Base-by-base conservation (phyloP, 371 early-diverging fungal species). In the Parasitella parasitica region DNA sequence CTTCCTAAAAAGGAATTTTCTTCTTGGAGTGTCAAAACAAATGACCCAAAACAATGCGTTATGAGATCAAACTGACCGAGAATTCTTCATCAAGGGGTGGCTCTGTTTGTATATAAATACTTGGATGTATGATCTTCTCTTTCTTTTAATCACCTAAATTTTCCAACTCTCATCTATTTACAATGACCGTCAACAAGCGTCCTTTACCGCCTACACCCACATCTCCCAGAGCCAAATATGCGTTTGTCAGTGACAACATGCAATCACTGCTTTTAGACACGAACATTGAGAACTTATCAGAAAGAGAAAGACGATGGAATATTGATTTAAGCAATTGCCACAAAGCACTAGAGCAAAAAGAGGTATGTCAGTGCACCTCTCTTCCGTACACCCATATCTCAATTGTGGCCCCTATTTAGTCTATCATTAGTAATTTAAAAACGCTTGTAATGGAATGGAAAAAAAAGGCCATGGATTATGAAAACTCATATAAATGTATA, bases 131-230 rank as follows among this genome's bases (percentile, higher is more conserved):
- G n/a, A 4, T 48, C 46, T 26, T 34, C 7, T 30, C 37, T 37
- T n/a, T 26, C 13, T 20, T 54, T 37, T 26, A 51, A 2, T n/a
- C 12, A 51, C 3, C 15, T 15, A 36, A 4, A 36, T n/a, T n/a
- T n/a, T n/a, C n/a, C n/a, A n/a, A n/a, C n/a, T n/a, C n/a, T n/a
- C n/a, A n/a, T 13, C 15, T 36, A 36, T 36, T 53, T n/a, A 18
- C 20, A 27, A 38, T 57, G 58, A 57, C 24, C 22, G 32, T 46
- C 24, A 50, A 55, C 35, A 64, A 64, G 11, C 37, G 58, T 26
- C 53, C 64, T 2, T 53, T 57, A 1, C 67, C 61, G 28, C 67
- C 67, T 37, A 66, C 67, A 30, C 67, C 67, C 32, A 66, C 67
- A 30, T 61, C 67, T 22, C 61, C 60, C 4, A 66, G 53, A 18